Percentiles rank a stretch among this genome's conserved stretches.
Conservation (phyloP, 345 rosid species). For the Populus ilicifolia region DNA sequence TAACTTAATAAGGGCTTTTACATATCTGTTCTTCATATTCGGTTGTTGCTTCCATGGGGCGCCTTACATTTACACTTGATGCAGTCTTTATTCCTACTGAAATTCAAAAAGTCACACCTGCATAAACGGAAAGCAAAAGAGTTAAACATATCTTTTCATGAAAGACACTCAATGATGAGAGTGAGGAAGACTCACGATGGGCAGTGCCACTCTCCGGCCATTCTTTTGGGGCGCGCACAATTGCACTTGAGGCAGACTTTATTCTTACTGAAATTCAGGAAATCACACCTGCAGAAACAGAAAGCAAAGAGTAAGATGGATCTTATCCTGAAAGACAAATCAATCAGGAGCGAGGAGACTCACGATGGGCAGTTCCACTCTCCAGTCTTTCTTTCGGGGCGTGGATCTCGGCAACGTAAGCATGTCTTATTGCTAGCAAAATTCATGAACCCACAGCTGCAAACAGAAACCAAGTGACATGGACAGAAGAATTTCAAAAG, state of each 20-base stretch:
- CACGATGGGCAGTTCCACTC: constrained; percentile 96
- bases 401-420: constrained; percentile 48
- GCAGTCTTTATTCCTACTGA: constrained; percentile 54
- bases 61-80: constrained; percentile 29
- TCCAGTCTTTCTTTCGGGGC: constrained; percentile 69
- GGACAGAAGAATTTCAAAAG: not conserved
- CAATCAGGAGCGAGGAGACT: constrained; percentile 20
- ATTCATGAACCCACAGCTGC: constrained; percentile 92
- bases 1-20: constrained; percentile 20
- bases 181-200: constrained; percentile 54
- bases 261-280: constrained; percentile 65
- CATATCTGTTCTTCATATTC: constrained; percentile 36
- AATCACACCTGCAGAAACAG: constrained; percentile 57
- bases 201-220: constrained; percentile 78
- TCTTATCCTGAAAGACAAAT: not conserved
- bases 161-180: not conserved
- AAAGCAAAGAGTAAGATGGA: constrained; percentile 6
- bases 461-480: constrained; percentile 12
- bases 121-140: constrained; percentile 15
- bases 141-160: not conserved
- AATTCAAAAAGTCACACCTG: constrained; percentile 80
- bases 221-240: not conserved
- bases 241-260: constrained; percentile 45
- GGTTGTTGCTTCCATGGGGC: constrained; percentile 9
- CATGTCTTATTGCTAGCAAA: constrained; percentile 75